These are phyloP conservation scores for Ceratocystis variospora DNA, from an alignment of 2,329 filamentous ascomycete genomes.

Conservation along the genomic window DNA sequence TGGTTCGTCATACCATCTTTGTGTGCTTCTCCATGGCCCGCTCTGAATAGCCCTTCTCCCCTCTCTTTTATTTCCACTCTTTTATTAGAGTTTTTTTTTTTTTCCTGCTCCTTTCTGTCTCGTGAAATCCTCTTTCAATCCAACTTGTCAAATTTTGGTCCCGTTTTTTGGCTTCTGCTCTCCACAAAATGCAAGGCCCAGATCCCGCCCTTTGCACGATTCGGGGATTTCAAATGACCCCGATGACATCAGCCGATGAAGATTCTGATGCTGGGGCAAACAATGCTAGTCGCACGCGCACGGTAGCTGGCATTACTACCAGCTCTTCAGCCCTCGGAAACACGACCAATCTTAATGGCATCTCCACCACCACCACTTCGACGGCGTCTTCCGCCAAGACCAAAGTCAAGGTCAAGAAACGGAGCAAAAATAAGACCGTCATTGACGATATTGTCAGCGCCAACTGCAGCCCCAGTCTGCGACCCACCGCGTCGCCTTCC, in stretches of 20 bases:
- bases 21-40: background rate
- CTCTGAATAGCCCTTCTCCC: constrained; percentile 4
- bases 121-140: constrained; percentile 5
- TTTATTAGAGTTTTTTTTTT: constrained; percentile 16
- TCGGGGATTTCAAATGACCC: constrained; percentile 43
- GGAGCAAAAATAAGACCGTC: constrained; percentile 22
- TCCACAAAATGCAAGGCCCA: constrained; percentile 22
- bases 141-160: background rate
- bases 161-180: constrained; percentile 34
- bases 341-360: background rate
- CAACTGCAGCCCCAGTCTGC: constrained; percentile 48
- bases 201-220: constrained; percentile 38
- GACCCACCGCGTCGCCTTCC: constrained; percentile 38
- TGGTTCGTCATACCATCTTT: background rate
- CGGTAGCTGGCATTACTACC: background rate
- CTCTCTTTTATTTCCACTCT: constrained; percentile 16
- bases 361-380: no score
- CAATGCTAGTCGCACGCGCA: background rate
- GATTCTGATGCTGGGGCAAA: constrained; percentile 34
- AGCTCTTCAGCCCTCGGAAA: background rate
- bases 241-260: constrained; percentile 42
- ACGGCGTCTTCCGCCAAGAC: constrained; percentile 12
- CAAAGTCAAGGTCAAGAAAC: constrained; percentile 21
- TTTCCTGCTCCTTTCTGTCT: background rate
- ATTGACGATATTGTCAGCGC: constrained; percentile 46